Evolutionary conservation across 2,329 filamentous ascomycete species (phyloP).

Genomic region (Zopfia rhizophila): DNA sequence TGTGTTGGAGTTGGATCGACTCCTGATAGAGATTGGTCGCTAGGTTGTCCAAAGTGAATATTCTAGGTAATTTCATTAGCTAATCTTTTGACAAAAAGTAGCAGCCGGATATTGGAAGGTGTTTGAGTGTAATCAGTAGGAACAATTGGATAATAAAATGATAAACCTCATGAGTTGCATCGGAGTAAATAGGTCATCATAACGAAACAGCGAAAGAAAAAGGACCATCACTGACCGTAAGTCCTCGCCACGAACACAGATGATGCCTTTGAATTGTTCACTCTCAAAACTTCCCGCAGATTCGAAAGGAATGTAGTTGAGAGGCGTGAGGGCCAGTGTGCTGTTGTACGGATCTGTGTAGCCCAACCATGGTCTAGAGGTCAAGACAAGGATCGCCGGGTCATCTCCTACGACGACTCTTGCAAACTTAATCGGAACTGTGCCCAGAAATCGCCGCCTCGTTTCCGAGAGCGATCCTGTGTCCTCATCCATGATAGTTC

Average conservation of each 20-base stretch:
- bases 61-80: conserved; percentile 61
- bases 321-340: conserved; percentile 89
- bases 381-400: conserved; percentile 86
- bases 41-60: conserved; percentile 89
- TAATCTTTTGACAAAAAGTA: not conserved
- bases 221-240: conserved; percentile 73
- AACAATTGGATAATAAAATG: conserved; percentile 83
- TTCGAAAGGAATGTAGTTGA: conserved; percentile 88
- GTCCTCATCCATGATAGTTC: conserved; percentile 93
- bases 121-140: conserved; percentile 77
- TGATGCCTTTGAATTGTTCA: conserved; percentile 93
- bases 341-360: conserved; percentile 90
- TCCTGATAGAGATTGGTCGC: conserved; percentile 88
- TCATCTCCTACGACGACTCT: conserved; percentile 88
- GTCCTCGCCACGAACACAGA: conserved; percentile 90
- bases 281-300: conserved; percentile 98
- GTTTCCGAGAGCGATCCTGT: conserved; percentile 97
- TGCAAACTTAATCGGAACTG: conserved; percentile 89
- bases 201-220: conserved; percentile 33
- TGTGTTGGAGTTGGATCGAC: conserved; percentile 87
- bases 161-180: conserved; percentile 57
- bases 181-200: conserved; percentile 73
- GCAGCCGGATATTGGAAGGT: conserved; percentile 12
- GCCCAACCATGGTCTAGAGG: conserved; percentile 94
- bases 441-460: conserved; percentile 90